phyloP scores from a whole-genome alignment of 2,329 filamentous ascomycete genomes.

The Aureobasidium mangrovei region DNA sequence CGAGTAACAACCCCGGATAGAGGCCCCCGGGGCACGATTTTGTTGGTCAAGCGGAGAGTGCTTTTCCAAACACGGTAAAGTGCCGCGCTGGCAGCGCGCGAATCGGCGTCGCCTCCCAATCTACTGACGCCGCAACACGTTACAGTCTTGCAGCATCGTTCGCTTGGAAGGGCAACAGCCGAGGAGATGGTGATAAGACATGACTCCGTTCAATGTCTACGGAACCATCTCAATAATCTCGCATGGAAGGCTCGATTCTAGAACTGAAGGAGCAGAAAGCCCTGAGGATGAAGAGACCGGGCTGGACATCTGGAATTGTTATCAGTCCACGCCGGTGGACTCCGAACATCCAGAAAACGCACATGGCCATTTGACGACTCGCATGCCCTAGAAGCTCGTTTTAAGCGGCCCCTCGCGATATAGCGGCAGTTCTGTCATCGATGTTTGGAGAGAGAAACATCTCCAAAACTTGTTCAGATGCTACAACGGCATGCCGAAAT shows the following conservation, averaged over 20 bases:
- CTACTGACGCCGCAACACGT: too few relatives aligned
- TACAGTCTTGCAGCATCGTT: too few relatives aligned
- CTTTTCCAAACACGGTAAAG: background rate
- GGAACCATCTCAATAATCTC: background rate
- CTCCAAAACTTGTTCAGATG: too few relatives aligned
- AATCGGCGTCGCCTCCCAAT: background rate
- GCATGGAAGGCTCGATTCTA: background rate
- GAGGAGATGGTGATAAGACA: background rate
- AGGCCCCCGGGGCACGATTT: background rate
- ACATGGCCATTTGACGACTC: background rate
- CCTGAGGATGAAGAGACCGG: background rate
- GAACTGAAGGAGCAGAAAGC: background rate
- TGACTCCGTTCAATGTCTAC: background rate
- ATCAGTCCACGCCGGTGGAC: background rate
- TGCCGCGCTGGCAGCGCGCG: conserved; percentile 3
- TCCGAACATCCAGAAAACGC: background rate
- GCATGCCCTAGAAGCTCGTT: too few relatives aligned
- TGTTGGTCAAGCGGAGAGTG: background rate
- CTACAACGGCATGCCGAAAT: too few relatives aligned
- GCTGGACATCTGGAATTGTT: background rate
- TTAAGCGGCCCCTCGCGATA: too few relatives aligned
- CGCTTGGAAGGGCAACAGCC: background rate
- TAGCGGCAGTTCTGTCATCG: too few relatives aligned
- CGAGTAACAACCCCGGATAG: conserved; percentile 8
- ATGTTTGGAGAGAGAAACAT: too few relatives aligned